phyloP scores from a whole-genome alignment of 2,329 filamentous ascomycete genomes.

The Cladosporium austrohemisphaericum region DNA sequence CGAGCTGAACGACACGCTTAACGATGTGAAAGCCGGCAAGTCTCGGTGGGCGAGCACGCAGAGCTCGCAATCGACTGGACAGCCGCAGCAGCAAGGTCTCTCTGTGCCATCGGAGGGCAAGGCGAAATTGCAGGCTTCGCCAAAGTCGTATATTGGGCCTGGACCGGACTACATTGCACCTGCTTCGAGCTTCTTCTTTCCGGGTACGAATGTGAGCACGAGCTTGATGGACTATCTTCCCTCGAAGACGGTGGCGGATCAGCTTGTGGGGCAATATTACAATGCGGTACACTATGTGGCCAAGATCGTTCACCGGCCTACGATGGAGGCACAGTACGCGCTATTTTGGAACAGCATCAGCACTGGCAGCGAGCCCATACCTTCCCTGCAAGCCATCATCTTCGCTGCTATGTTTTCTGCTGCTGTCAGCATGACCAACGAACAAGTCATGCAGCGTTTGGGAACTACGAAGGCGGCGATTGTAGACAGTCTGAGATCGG shows the following conservation, averaged over 20 bases:
- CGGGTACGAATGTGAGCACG: constrained; percentile 44
- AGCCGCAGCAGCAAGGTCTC: constrained; percentile 12
- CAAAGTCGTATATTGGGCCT: constrained; percentile 57
- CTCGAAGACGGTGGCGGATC: constrained; percentile 54
- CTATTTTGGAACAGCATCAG: constrained; percentile 62
- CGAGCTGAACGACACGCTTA: constrained; percentile 51
- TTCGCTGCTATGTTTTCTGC: constrained; percentile 68
- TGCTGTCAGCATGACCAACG: constrained; percentile 61
- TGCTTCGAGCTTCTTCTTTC: constrained; percentile 64
- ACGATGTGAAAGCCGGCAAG: constrained; percentile 29
- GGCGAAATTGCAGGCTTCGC: constrained; percentile 25
- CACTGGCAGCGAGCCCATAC: constrained; percentile 57
- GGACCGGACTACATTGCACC: constrained; percentile 65
- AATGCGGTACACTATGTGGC: constrained; percentile 64
- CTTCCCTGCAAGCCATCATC: constrained; percentile 64
- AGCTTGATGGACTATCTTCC: constrained; percentile 61
- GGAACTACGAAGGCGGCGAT: constrained; percentile 55
- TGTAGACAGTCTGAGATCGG: constrained; percentile 61
- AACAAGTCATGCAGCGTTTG: constrained; percentile 50
- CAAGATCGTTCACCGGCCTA: constrained; percentile 63
- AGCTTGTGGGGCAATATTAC: constrained; percentile 65
- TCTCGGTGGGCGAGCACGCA: constrained; percentile 19
- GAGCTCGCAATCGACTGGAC: neutral
- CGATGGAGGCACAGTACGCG: constrained; percentile 62
- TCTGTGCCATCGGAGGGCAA: constrained; percentile 10